Evolutionary conservation across 2,329 filamentous ascomycete species (phyloP), one percentile per base, ranked within the genome.

Genomic region (Gnomoniopsis smithogilvyi): DNA sequence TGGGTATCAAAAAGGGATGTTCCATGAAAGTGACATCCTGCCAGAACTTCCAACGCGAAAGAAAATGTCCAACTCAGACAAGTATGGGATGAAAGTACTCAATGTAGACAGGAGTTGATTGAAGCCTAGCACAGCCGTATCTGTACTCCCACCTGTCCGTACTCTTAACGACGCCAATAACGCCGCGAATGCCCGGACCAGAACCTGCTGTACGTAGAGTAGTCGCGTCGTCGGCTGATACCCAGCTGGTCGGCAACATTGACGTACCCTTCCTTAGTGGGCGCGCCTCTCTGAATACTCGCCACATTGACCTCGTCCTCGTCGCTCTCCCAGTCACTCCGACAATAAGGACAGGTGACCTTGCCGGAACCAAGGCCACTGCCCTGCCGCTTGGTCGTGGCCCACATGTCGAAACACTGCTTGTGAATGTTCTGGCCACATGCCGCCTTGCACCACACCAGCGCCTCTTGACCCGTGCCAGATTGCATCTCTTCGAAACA

Each of bases 201-300:
- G 50, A 56, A 60, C 3, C 45, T 51, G 26, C 56, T 59, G 41
- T 62, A 62, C 2, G 56, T 60, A 19, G 52, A 53, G 34, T 54
- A 54, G 43, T 81, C 83, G 73, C 84, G 73, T n/a, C 68, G 60
- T 0, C 69, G 69, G 61, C 78, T 82, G 62, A 88, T 76, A 2
- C 85, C 85, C n/a, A 88, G 72, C 67, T 87, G 80, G 21, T 76
- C 70, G 1, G 82, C 84, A 3, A 88, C 79, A 67, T 88, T 88
- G 50, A 86, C 73, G 64, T 88, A 88, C 0, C 85, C 85, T 38
- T 86, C 83, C 1, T 67, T 11, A 22, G 33, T 54, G 33, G 46
- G 24, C 33, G 3, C 45, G 17, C 51, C 2, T 52, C 66, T 24
- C 74, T 76, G 0, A 72, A 72, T 62, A 51, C 72, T 73, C 24